A percentile compares a stretch with the other conserved stretches of the same genome.
These are phyloP conservation scores for Sarcodon aspratus DNA, from an alignment of 768 basidiomycete species.

Conservation along the genomic window DNA sequence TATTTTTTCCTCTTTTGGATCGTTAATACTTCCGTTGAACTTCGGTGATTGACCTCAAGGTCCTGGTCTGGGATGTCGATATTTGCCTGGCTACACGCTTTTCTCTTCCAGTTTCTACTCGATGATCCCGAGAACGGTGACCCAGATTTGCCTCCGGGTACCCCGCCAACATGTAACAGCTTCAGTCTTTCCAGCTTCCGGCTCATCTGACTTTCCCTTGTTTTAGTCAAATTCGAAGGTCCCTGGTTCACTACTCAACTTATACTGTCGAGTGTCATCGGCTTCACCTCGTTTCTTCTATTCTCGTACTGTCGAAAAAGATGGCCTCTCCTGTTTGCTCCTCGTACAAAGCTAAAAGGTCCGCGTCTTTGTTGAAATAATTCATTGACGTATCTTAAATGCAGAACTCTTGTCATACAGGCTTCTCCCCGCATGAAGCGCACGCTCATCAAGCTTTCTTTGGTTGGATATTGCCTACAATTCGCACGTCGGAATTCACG, in stretches of 20 bases:
- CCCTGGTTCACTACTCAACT: conserved; percentile 96
- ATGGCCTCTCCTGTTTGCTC: conserved; percentile 87
- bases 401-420: conserved; percentile 23
- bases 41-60: too few species aligned
- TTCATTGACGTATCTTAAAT: conserved; percentile 1
- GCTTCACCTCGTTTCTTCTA: conserved; percentile 67
- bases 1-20: too few species aligned
- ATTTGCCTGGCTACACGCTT: not conserved
- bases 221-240: conserved; percentile 69
- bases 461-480: conserved; percentile 93
- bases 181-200: not conserved
- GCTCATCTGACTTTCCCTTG: conserved; percentile 3
- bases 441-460: conserved; percentile 83
- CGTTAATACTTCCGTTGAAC: too few species aligned
- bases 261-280: conserved; percentile 64
- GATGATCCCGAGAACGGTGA: conserved; percentile 18
- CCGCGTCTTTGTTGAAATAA: conserved; percentile 8
- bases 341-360: conserved; percentile 93
- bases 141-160: conserved; percentile 43
- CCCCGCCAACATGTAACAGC: conserved; percentile 45
- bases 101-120: not conserved
- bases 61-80: not conserved
- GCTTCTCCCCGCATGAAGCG: conserved; percentile 89
- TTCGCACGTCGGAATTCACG: conserved; percentile 83
- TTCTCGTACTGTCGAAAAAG: conserved; percentile 85